A percentile compares a stretch with the other conserved stretches of the same genome.
phyloP scores from a whole-genome alignment of 225 moss, liverwort and hornwort species.

The Antitrichia curtipendula region DNA sequence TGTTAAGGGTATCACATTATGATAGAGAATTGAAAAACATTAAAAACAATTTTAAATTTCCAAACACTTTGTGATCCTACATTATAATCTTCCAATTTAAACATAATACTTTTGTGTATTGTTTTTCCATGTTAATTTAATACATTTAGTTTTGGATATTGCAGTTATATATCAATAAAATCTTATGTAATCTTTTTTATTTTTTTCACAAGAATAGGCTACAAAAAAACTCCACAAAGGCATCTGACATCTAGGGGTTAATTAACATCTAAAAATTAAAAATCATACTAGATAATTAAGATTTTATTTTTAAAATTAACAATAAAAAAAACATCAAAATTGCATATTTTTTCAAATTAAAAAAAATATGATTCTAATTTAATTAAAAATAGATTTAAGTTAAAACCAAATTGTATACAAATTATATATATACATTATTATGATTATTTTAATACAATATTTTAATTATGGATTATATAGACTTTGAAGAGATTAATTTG shows the following conservation, averaged over 20 bases:
- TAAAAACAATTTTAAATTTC: background rate
- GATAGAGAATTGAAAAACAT: background rate
- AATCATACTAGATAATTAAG: background rate
- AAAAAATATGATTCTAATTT: background rate
- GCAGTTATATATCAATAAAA: too few relatives aligned
- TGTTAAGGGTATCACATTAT: background rate
- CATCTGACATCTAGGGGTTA: rapidly evolving
- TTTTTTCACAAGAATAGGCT: background rate
- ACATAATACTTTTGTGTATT: too few relatives aligned
- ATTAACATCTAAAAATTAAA: background rate
- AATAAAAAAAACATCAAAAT: background rate
- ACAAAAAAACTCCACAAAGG: background rate
- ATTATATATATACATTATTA: background rate
- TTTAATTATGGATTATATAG: background rate
- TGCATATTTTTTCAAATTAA: background rate
- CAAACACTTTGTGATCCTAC: background rate
- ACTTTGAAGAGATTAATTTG: background rate
- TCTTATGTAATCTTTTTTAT: background rate
- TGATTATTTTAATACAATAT: background rate
- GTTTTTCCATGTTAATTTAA: too few relatives aligned
- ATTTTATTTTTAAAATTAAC: background rate
- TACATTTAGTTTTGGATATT: too few relatives aligned
- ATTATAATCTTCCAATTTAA: background rate
- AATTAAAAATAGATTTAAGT: too few relatives aligned
- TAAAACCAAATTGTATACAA: background rate